Evolutionary conservation across 306 rosid genomes (phyloP), one percentile per base, ranked within the genome.

Genomic region (Sphenostylis stenocarpa): DNA sequence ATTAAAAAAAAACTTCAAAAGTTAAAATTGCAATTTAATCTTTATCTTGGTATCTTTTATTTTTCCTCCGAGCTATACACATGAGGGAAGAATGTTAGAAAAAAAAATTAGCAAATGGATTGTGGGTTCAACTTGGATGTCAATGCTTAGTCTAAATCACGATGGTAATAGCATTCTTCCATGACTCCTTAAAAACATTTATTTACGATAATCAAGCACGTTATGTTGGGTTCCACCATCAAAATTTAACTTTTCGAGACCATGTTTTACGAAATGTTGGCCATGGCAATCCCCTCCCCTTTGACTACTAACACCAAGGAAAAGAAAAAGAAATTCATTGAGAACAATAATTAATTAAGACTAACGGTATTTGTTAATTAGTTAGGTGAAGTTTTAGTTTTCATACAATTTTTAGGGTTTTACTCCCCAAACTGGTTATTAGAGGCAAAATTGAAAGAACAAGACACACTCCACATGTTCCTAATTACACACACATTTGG

Each of bases 401-500:
- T 41, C 33, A 72, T 78, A 52, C 83, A 81, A 71, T 67, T 28
- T 81, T 19, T 77, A 48, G 87, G 85, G 84, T 72, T 65, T 76
- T 79, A 83, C 72, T 76, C 82, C 80, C 24, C 56, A 12, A 26
- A 86, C 79, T 88, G 75, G 90, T 85, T 84, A 76, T 79, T 68
- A 72, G 4, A 70, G 29, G 52, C 28, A 76, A 48, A 64, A 41
- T 13, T 20, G 10, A 70, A 72, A 70, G 52, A 70, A 67, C 63
- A 65, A 73, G 61, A 81, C 70, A 74, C 43, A 23, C 47, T 21
- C 74, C 84, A 82, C 85, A 65, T 55, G 70, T 80, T 70, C 81
- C 67, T 79, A 75, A 70, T 64, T 83, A 77, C 87, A 78, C 43
- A 38, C 44, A 39, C 10, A 38, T 31, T 31, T 31, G 2, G 5